Evolutionary conservation across 768 basidiomycete genomes (phyloP).

Genomic region (Kwoniella pini): DNA sequence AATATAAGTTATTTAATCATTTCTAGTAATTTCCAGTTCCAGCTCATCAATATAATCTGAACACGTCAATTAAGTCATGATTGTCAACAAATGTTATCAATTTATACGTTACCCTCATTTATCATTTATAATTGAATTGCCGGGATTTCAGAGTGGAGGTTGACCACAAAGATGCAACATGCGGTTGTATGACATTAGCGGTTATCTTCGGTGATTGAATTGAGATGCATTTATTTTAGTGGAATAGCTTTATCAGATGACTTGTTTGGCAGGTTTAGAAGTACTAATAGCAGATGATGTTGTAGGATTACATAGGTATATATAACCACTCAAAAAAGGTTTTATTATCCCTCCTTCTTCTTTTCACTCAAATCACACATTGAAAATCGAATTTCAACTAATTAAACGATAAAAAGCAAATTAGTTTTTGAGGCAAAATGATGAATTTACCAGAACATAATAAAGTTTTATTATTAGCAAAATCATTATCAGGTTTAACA

Average conservation of each 20-base stretch:
- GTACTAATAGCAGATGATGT: no score
- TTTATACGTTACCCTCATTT: neutral
- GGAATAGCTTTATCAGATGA: neutral
- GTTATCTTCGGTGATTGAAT: neutral
- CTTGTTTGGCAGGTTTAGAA: neutral
- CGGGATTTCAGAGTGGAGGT: conserved; percentile 1
- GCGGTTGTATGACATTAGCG: neutral
- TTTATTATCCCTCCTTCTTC: neutral
- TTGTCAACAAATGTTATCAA: conserved; percentile 5
- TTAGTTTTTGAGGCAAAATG: conserved; percentile 1
- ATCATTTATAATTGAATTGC: neutral
- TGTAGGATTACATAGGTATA: no score
- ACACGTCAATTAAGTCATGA: neutral
- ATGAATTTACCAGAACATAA: conserved; percentile 21
- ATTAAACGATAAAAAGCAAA: neutral
- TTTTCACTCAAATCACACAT: neutral
- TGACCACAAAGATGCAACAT: neutral
- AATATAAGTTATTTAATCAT: neutral
- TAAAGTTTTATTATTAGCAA: conserved; percentile 28
- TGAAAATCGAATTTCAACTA: neutral
- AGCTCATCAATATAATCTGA: conserved; percentile 16
- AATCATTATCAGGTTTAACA: conserved; percentile 33
- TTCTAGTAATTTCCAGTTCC: conserved; percentile 5
- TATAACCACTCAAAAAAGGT: no score
- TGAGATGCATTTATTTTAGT: no score